Evolutionary conservation across 2,329 filamentous ascomycete species (phyloP).

Genomic region (Talaromyces sp.): DNA sequence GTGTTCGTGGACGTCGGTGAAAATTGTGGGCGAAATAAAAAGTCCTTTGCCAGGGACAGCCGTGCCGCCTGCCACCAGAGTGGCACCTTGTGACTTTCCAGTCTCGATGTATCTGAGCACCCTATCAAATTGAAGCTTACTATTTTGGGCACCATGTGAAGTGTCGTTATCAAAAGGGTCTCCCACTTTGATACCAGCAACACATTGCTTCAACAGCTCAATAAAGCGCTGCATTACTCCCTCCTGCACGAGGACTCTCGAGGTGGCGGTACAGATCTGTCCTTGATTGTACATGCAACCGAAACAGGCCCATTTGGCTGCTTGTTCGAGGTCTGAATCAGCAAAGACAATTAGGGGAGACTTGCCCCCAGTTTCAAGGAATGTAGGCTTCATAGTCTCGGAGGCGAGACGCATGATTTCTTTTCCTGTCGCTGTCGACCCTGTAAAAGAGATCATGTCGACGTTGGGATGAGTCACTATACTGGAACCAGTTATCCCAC

Average conservation of each 20-base stretch:
- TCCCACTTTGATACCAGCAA: conserved; percentile 66
- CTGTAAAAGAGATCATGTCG: conserved; percentile 58
- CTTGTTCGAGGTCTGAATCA: conserved; percentile 42
- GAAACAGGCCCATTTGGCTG: conserved; percentile 35
- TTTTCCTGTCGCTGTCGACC: conserved; percentile 53
- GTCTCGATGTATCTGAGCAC: conserved; percentile 71
- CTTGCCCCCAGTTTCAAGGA: conserved; percentile 33
- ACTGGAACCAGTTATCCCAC: conserved; percentile 48
- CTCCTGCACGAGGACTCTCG: conserved; percentile 76
- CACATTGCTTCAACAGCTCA: conserved; percentile 68
- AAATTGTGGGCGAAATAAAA: conserved; percentile 85
- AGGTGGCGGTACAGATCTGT: conserved; percentile 58
- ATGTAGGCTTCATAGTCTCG: conserved; percentile 29
- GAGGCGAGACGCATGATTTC: conserved; percentile 42
- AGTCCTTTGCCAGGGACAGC: conserved; percentile 39
- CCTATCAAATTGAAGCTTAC: conserved; percentile 74
- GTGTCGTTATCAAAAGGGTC: conserved; percentile 72
- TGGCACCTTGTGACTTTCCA: conserved; percentile 56
- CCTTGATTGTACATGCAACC: conserved; percentile 54
- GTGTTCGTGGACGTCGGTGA: conserved; percentile 60
- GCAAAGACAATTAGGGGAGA: conserved; percentile 29
- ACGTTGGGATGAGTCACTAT: conserved; percentile 56
- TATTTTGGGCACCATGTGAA: conserved; percentile 82
- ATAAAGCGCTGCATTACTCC: conserved; percentile 80
- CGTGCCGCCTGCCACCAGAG: conserved; percentile 62